Evolutionary conservation across 768 basidiomycete species (phyloP), one percentile per base, ranked within the genome.

Genomic region (Pisolithus orientalis): DNA sequence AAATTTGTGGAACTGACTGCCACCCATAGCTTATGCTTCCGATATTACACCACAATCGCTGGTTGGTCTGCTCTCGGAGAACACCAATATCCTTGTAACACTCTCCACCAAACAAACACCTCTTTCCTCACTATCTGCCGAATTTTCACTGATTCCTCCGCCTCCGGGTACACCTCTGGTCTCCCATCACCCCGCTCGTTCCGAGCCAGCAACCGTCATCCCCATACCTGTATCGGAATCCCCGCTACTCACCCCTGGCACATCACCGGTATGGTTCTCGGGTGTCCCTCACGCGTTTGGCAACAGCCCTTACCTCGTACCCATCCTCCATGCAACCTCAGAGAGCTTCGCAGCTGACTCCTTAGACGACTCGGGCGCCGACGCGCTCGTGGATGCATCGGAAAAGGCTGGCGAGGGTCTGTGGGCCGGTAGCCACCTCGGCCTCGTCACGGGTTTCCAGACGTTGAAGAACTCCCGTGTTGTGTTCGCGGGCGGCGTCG

Each of bases 371-470:
- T 67, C 80, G 0, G 76, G 74, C 14, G 80, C 83, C 0, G 81
- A 87, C 57, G 76, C 78, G 2, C 54, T 90, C 2, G 78, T 82
- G 5, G 88, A 91, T 32, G 82, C 89, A 2, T 70, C 83, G 0
- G 85, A 90, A 47, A 84, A 80, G 63, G 80, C 79, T 47, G 84
- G 92, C 17, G 87, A 91, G 68, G 84, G 87, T 50, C 72, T 86
- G 29, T 90, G 90, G 82, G 89, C 89, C 0, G 95, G 95, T 7
- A 82, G 80, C 55, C 75, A 78, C 39, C 75, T 94, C 34, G 76
- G 81, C 42, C 71, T 96, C 27, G 91, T 94, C 27, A 86, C 87
- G 6, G 94, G 91, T 6, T 90, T 98, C 77, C 96, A 99, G 68
- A 82, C 92, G 3, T 70, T 75, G 21, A 80, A 80, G 53, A 90